Evolutionary conservation across 768 basidiomycete species (phyloP).

Genomic region (Termitomyces sp.): DNA sequence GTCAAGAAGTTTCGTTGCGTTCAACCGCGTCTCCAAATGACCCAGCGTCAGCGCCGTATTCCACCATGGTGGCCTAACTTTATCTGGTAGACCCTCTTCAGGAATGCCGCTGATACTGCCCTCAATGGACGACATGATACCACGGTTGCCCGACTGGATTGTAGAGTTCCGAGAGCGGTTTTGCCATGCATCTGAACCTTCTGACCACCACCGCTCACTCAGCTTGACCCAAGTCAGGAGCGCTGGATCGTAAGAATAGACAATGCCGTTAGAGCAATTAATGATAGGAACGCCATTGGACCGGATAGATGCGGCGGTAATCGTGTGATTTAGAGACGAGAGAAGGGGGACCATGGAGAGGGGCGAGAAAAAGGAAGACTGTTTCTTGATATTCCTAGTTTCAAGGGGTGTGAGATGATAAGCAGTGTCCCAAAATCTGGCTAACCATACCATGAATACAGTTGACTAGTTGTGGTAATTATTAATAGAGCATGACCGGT

Average conservation of each 20-base stretch:
- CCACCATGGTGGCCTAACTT: constrained; percentile 73
- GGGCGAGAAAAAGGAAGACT: constrained; percentile 59
- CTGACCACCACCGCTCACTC: constrained; percentile 79
- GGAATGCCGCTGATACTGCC: constrained; percentile 32
- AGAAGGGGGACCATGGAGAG: constrained; percentile 59
- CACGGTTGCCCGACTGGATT: constrained; percentile 35
- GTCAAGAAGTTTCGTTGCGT: constrained; percentile 68
- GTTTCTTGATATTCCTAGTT: constrained; percentile 70
- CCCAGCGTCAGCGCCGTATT: constrained; percentile 76
- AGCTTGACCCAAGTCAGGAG: constrained; percentile 71
- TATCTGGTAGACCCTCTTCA: constrained; percentile 33
- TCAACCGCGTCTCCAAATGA: constrained; percentile 81
- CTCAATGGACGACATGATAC: constrained; percentile 52
- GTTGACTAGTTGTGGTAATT: constrained; percentile 64
- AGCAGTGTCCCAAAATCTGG: neutral
- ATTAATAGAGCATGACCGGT: constrained; percentile 61
- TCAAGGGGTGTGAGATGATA: constrained; percentile 1
- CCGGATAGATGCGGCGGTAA: constrained; percentile 63
- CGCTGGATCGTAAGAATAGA: constrained; percentile 72
- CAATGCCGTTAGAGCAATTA: constrained; percentile 68
- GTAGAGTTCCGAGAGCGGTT: constrained; percentile 48
- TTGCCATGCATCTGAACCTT: constrained; percentile 82
- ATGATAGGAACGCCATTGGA: constrained; percentile 80
- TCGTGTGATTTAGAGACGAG: constrained; percentile 49
- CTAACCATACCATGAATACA: constrained; percentile 69